These are phyloP conservation scores for Chlorencoelia australis DNA, from an alignment of 2,329 filamentous ascomycete genomes.

Conservation along the genomic window DNA sequence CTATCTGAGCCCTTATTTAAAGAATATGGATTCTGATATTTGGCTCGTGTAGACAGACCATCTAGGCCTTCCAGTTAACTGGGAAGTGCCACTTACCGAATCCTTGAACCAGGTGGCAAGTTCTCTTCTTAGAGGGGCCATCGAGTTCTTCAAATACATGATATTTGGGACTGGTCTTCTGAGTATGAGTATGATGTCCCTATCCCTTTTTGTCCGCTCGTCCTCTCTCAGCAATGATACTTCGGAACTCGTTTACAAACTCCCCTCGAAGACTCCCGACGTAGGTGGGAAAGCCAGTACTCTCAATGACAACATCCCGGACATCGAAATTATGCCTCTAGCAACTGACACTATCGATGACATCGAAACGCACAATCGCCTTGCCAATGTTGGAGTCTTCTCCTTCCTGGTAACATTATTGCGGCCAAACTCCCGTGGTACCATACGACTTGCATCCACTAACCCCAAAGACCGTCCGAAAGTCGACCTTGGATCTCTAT, in stretches of 20 bases:
- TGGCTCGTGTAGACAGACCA: conserved; percentile 3
- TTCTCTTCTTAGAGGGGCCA: background rate
- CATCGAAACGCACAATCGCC: conserved; percentile 1
- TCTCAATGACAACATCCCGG: background rate
- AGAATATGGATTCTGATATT: no score
- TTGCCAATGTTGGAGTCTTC: conserved; percentile 5
- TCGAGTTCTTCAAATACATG: conserved; percentile 6
- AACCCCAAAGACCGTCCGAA: conserved; percentile 2
- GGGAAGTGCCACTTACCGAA: conserved; percentile 5
- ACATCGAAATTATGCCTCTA: conserved; percentile 7
- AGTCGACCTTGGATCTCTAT: conserved; percentile 8
- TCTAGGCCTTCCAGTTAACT: conserved; percentile 3
- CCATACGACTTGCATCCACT: conserved; percentile 3
- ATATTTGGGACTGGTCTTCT: conserved; percentile 5
- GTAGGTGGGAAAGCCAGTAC: no score
- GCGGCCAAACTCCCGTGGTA: conserved; percentile 6
- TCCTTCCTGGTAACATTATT: conserved; percentile 3
- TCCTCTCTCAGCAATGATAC: conserved; percentile 2
- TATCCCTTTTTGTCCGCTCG: conserved; percentile 3
- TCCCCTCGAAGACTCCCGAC: background rate
- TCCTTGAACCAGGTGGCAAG: background rate
- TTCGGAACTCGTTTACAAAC: background rate
- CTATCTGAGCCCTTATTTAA: no score
- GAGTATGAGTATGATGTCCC: background rate
- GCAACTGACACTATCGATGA: conserved; percentile 4